Conservation (phyloP, 805 yeast species). For the Nakazawaea peltata region DNA sequence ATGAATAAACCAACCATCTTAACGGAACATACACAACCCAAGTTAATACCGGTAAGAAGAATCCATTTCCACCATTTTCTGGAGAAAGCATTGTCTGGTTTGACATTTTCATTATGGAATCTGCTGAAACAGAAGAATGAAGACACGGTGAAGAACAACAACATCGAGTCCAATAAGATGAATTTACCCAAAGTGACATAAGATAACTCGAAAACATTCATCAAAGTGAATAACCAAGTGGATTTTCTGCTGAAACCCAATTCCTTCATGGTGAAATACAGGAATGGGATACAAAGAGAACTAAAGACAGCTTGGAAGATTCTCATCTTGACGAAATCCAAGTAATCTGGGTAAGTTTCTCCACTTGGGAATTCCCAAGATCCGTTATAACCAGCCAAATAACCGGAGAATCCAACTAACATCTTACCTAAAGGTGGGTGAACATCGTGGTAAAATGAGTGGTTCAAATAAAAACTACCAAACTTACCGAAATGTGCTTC, state of each 20-base stretch:
- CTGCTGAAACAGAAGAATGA: slow-evolving; percentile 67
- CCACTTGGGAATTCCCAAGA: slow-evolving; percentile 71
- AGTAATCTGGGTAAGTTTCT: slow-evolving; percentile 48
- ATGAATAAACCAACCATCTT: slow-evolving; percentile 96
- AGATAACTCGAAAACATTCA: slow-evolving; percentile 77
- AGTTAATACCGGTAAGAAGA: slow-evolving; percentile 68
- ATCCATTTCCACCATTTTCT: slow-evolving; percentile 94
- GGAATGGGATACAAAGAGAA: slow-evolving; percentile 77
- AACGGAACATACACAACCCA: slow-evolving; percentile 89
- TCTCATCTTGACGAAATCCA: slow-evolving; percentile 78
- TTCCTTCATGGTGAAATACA: slow-evolving; percentile 73
- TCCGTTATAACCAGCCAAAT: slow-evolving; percentile 76
- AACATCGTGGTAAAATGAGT: slow-evolving; percentile 90
- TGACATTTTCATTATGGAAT: slow-evolving; percentile 54
- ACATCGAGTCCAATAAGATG: slow-evolving; percentile 86
- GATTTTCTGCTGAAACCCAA: slow-evolving; percentile 66
- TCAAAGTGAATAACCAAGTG: slow-evolving; percentile 69
- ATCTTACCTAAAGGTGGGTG: slow-evolving; percentile 97
- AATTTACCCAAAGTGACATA: slow-evolving; percentile 83
- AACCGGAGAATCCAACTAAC: slow-evolving; percentile 84
- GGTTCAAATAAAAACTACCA: slow-evolving; percentile 82
- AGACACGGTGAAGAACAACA: slow-evolving; percentile 81
- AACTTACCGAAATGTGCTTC: slow-evolving; percentile 94
- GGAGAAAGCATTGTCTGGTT: slow-evolving; percentile 42
- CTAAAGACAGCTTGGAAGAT: slow-evolving; percentile 80